Evolutionary conservation across 441 rosid genomes (phyloP), one percentile per base, ranked within the genome.

Genomic region (Erodium texanum): DNA sequence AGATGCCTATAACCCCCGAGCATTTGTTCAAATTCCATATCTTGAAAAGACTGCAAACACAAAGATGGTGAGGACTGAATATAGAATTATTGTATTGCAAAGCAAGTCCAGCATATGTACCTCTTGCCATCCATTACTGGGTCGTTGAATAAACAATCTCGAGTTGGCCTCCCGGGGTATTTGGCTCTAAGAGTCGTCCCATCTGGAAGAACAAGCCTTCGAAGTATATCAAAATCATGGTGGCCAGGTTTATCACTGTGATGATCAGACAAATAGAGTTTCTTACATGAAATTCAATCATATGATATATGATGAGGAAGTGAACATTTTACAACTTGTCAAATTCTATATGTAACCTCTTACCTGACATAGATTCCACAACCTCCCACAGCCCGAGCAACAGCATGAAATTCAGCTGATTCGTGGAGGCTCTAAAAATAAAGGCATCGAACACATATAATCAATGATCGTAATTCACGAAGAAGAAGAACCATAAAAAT

Each of bases 341-440:
- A n/a, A n/a, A n/a, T n/a, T n/a, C n/a, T n/a, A n/a, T n/a, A n/a
- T n/a, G n/a, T n/a, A n/a, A n/a, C n/a, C 20, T 12, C 34, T 34
- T 74, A 81, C 88, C 90, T 82, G 10, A 81, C 85, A 67, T 80
- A 82, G 61, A 86, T 80, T 65, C 81, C 77, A 27, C 87, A 84
- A 18, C 88, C 90, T 78, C 85, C 90, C 32, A 81, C 85, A 29
- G 87, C 90, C 73, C 88, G 77, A 64, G 90, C 86, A 34, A 68
- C 73, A 23, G 84, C 90, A 43, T 84, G 87, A 68, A 76, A 82
- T 82, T 84, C 88, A 66, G 88, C 88, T 61, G 86, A 74, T 62
- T 77, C 79, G 65, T 82, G 88, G 67, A 75, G 85, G 65, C 90
- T 86, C 85, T 32, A 32, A 3, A 8, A 34, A 2, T 86, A 77